These are phyloP conservation scores for Jacaranda mimosifolia DNA, from an alignment of 257 asterid species.

Conservation along the genomic window DNA sequence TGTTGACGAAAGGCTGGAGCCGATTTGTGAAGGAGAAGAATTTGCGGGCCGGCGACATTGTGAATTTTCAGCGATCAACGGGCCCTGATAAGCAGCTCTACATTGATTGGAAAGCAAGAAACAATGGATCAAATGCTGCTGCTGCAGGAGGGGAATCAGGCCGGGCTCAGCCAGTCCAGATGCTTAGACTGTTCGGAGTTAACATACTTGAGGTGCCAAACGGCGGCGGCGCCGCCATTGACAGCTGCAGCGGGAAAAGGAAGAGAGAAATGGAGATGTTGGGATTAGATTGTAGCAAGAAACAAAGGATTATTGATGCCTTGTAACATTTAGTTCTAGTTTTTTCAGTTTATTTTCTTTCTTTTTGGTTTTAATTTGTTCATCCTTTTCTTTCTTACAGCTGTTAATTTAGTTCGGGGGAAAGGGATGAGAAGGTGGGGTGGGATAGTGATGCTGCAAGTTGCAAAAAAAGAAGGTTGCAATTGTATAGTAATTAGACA, in stretches of 20 bases:
- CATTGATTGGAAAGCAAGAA: constrained; percentile 52
- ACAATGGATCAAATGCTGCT: neutral
- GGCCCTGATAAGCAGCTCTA: constrained; percentile 57
- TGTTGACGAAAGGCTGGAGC: constrained; percentile 78
- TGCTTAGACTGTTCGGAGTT: constrained; percentile 68
- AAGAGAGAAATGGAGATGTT: constrained; percentile 52
- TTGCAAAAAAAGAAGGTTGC: constrained; percentile 43
- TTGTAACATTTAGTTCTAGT: constrained; percentile 42
- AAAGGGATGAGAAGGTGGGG: constrained; percentile 13
- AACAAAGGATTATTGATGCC: constrained; percentile 56
- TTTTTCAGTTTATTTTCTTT: neutral
- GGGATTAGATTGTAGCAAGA: constrained; percentile 52
- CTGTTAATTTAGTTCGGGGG: constrained; percentile 17
- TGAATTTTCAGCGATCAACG: constrained; percentile 52
- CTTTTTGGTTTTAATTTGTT: constrained; percentile 19
- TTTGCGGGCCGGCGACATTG: constrained; percentile 63
- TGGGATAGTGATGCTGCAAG: constrained; percentile 47
- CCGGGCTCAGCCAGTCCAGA: constrained; percentile 40
- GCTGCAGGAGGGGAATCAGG: constrained; percentile 16
- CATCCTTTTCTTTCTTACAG: neutral
- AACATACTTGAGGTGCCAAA: constrained; percentile 49
- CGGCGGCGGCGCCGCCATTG: constrained; percentile 14
- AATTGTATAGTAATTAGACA: constrained; percentile 50
- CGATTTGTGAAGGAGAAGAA: constrained; percentile 75
- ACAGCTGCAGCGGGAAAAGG: constrained; percentile 45